Percentiles rank a stretch among this genome's conserved stretches.
Evolutionary conservation across 1,139 yeast species (phyloP).

Genomic region (Diutina mesorugosa): DNA sequence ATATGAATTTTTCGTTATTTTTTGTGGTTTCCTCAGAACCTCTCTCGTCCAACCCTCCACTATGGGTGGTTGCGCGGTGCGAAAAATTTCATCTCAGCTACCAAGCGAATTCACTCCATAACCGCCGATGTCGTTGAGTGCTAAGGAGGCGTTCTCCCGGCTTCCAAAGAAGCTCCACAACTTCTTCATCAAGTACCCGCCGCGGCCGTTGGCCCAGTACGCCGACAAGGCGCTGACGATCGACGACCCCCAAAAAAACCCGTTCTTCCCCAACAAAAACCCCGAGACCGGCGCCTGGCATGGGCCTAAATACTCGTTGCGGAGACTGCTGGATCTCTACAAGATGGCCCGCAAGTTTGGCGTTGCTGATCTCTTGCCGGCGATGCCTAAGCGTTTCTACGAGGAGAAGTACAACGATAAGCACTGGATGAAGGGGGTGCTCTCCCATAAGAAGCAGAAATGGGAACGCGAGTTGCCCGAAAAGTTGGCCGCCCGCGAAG

Average conservation of each 20-base stretch:
- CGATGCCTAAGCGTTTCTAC: constrained; percentile 61
- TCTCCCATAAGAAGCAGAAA: constrained; percentile 68
- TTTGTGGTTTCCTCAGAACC: no score
- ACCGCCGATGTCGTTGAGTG: constrained; percentile 11
- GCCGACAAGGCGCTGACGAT: constrained; percentile 52
- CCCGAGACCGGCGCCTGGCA: constrained; percentile 71
- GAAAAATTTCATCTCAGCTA: constrained; percentile 5
- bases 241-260: constrained; percentile 63
- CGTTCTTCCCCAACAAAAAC: constrained; percentile 78
- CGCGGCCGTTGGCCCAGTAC: constrained; percentile 64
- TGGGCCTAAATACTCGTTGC: constrained; percentile 64
- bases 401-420: constrained; percentile 64
- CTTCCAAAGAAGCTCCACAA: constrained; percentile 63
- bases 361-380: constrained; percentile 66
- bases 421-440: constrained; percentile 66
- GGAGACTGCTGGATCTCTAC: constrained; percentile 77
- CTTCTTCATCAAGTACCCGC: constrained; percentile 79
- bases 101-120: neutral
- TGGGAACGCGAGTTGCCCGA: constrained; percentile 62
- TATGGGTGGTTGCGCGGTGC: constrained; percentile 3
- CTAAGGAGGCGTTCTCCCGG: constrained; percentile 34
- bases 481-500: constrained; percentile 46
- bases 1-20: no score
- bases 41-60: no score
- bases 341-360: constrained; percentile 80